These are phyloP conservation scores for Colletotrichum sp. DNA, from an alignment of 2,329 filamentous ascomycete species.

Conservation along the genomic window DNA sequence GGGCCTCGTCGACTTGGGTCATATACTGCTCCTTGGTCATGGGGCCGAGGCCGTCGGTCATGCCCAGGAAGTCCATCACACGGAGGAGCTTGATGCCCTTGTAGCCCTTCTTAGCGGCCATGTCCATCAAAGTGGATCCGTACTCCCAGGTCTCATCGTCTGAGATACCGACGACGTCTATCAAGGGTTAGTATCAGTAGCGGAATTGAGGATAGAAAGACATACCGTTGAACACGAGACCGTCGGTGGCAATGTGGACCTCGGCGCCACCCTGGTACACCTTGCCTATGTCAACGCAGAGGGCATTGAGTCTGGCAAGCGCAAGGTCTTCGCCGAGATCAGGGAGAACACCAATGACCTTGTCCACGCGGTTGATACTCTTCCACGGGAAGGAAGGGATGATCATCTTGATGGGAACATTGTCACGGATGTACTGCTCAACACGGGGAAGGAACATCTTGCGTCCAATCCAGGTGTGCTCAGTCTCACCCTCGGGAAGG, in stretches of 20 bases:
- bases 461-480: conserved; percentile 19
- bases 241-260: conserved; percentile 46
- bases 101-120: conserved; percentile 35
- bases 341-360: conserved; percentile 38
- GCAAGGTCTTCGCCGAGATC: conserved; percentile 48
- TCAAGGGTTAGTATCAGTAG: conserved; percentile 18
- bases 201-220: background rate
- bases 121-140: conserved; percentile 37
- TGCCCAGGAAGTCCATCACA: conserved; percentile 37
- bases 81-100: conserved; percentile 38
- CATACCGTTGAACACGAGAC: conserved; percentile 36
- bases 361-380: conserved; percentile 29
- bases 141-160: conserved; percentile 46
- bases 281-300: conserved; percentile 41
- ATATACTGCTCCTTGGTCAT: conserved; percentile 18
- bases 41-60: conserved; percentile 13
- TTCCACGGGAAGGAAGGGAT: conserved; percentile 26
- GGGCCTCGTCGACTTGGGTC: conserved; percentile 6
- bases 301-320: conserved; percentile 39
- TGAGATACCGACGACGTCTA: conserved; percentile 44
- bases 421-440: conserved; percentile 15
- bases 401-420: conserved; percentile 19
- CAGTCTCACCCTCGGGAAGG: conserved; percentile 7
- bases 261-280: conserved; percentile 43
- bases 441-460: conserved; percentile 20